Percentiles rank a stretch among this genome's conserved stretches.
Evolutionary conservation across 192 early-diverging fungal species (phyloP).

Genomic region (Geosiphon pyriformis): DNA sequence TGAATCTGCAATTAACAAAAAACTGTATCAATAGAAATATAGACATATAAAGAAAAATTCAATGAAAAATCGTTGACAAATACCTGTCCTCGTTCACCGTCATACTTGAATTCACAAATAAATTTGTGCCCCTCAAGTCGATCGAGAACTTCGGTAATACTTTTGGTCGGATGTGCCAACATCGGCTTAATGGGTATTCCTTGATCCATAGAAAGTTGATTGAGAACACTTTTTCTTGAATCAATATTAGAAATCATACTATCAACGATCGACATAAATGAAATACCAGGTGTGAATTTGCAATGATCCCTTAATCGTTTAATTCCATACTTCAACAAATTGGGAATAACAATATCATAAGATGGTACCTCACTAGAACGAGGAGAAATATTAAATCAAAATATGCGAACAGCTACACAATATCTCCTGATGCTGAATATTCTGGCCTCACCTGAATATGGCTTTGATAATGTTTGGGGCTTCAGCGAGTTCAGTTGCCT

Average conservation of each 20-base stretch:
- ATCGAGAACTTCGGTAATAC: slow-evolving; percentile 85
- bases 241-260: not conserved
- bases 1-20: slow-evolving; percentile 62
- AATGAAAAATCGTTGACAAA: no score
- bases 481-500: slow-evolving; percentile 30
- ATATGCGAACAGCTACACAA: no score
- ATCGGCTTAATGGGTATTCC: slow-evolving; percentile 98
- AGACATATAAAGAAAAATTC: not conserved
- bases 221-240: not conserved
- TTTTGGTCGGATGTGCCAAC: slow-evolving; percentile 98
- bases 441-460: slow-evolving; percentile 36
- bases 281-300: slow-evolving; percentile 78
- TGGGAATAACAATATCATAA: slow-evolving; percentile 88
- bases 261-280: not conserved
- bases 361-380: slow-evolving; percentile 82
- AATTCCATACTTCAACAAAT: slow-evolving; percentile 73
- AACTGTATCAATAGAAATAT: not conserved
- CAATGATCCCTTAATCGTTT: slow-evolving; percentile 65
- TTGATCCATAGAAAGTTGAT: no score
- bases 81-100: slow-evolving; percentile 75
- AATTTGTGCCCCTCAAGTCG: slow-evolving; percentile 89
- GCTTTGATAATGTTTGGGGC: slow-evolving; percentile 53
- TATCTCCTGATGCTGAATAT: no score
- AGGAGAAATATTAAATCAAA: no score
- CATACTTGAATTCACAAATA: slow-evolving; percentile 99